phyloP scores from a whole-genome alignment of 2,329 filamentous ascomycete genomes.

The Grosmannia clavigera region DNA sequence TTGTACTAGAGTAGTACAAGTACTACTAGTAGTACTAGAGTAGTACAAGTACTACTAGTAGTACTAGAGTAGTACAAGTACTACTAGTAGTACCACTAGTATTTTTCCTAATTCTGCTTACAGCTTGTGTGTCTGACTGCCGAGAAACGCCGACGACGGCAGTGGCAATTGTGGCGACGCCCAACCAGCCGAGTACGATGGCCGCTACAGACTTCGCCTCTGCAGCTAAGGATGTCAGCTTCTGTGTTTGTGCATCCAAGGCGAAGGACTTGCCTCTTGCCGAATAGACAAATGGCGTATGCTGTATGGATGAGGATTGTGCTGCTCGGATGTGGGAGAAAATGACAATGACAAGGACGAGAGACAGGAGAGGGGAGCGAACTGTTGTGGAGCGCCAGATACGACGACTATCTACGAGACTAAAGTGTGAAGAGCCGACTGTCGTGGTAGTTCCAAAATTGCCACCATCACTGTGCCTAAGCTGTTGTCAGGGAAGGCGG shows the following conservation, averaged over 20 bases:
- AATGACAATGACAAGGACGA: no score
- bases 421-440: neutral
- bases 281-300: no score
- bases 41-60: no score
- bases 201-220: neutral
- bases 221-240: neutral
- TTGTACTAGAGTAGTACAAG: no score
- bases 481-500: neutral
- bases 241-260: neutral
- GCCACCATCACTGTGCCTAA: neutral
- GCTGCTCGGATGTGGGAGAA: no score
- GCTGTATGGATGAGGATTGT: no score
- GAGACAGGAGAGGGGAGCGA: neutral
- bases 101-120: no score
- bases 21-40: no score
- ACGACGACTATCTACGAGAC: neutral
- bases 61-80: no score
- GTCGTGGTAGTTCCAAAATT: neutral
- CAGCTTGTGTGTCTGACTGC: no score
- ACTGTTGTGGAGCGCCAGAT: neutral
- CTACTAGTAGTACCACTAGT: no score
- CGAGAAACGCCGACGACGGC: neutral
- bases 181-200: neutral
- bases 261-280: no score
- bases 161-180: neutral